phyloP scores from a whole-genome alignment of 345 rosid genomes.

The Populus simonii region DNA sequence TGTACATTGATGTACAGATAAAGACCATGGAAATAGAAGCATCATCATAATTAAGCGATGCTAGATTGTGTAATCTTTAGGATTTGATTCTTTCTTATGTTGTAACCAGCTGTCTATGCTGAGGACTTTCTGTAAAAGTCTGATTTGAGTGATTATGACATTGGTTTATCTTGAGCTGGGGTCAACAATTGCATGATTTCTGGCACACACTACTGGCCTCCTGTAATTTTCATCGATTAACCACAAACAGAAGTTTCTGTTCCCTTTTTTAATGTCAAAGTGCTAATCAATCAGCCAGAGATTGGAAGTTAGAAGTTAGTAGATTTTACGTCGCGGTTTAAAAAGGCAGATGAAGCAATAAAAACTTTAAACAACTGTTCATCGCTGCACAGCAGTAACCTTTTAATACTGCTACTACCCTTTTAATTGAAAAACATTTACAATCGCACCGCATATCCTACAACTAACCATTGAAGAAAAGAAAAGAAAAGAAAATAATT shows the following conservation, averaged over 20 bases:
- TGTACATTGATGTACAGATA: background rate
- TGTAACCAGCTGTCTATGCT: conserved; percentile 81
- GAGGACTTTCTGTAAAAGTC: conserved; percentile 31
- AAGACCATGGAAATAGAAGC: too few relatives aligned
- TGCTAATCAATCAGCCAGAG: conserved; percentile 26
- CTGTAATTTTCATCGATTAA: conserved; percentile 33
- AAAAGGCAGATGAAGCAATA: too few relatives aligned
- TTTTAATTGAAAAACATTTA: too few relatives aligned
- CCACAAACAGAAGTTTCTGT: conserved; percentile 40
- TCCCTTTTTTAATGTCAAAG: conserved; percentile 19
- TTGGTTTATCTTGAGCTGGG: conserved; percentile 32
- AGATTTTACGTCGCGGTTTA: too few relatives aligned
- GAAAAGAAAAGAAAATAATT: background rate
- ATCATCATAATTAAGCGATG: conserved; percentile 4
- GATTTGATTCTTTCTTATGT: conserved; percentile 52
- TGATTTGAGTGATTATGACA: conserved; percentile 52
- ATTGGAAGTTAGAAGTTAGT: conserved; percentile 31
- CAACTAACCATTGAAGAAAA: too few relatives aligned
- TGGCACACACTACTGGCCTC: conserved; percentile 27
- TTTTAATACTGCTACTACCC: too few relatives aligned
- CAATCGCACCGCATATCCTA: too few relatives aligned
- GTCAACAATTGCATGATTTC: conserved; percentile 37
- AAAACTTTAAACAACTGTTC: too few relatives aligned
- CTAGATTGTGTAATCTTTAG: conserved; percentile 41
- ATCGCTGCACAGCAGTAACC: too few relatives aligned